Conservation (phyloP, 371 early-diverging fungal genomes). For the Capillidium heterosporum region DNA sequence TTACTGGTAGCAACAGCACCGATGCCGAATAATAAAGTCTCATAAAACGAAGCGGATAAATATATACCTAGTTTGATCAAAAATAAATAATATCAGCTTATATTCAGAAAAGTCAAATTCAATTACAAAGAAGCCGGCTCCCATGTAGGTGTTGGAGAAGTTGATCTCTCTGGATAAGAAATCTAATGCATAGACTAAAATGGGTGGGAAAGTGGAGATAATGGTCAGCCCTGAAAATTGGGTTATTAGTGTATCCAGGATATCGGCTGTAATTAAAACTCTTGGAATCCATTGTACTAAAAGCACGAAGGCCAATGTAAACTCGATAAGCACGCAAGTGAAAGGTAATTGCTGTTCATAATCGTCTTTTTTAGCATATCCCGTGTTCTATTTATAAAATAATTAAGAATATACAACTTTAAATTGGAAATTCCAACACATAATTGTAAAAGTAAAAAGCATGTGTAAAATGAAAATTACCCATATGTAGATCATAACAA, state of each 20-base stretch:
- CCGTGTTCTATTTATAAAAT: no score
- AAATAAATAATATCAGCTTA: background rate
- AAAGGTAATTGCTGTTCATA: no score
- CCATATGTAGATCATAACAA: slow-evolving; percentile 25
- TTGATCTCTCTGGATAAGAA: slow-evolving; percentile 8
- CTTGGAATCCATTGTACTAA: slow-evolving; percentile 9
- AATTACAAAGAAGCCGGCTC: slow-evolving; percentile 15
- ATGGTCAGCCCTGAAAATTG: slow-evolving; percentile 23
- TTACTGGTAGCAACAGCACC: slow-evolving; percentile 25
- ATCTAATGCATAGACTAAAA: slow-evolving; percentile 17
- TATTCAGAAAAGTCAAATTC: background rate
- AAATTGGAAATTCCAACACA: no score
- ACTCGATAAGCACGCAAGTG: no score
- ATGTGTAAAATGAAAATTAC: slow-evolving; percentile 8
- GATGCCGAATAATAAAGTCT: slow-evolving; percentile 29
- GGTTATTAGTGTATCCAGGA: slow-evolving; percentile 16
- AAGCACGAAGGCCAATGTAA: no score
- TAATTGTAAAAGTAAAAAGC: background rate
- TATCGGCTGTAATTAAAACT: slow-evolving; percentile 20
- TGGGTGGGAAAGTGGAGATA: slow-evolving; percentile 27
- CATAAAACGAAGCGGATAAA: slow-evolving; percentile 46
- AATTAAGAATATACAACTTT: no score
- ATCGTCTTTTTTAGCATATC: no score
- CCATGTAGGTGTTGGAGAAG: slow-evolving; percentile 25
- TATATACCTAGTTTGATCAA: slow-evolving; percentile 15